A percentile compares a stretch with the other conserved stretches of the same genome.
phyloP scores from a whole-genome alignment of 2,329 filamentous ascomycete genomes.

The Tricladium varicosporioides region DNA sequence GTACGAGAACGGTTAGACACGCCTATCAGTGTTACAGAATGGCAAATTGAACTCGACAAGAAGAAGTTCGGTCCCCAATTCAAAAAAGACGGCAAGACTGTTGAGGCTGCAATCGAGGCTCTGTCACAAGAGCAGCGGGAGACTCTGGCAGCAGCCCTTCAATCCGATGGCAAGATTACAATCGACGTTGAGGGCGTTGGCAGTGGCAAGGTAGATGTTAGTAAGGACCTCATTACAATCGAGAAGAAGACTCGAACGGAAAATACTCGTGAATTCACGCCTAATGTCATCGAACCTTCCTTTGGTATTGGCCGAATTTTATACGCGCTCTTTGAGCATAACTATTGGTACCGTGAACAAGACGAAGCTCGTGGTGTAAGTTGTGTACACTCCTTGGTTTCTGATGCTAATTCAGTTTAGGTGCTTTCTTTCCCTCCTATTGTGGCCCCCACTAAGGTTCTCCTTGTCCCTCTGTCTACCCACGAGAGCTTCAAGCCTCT shows the following conservation, averaged over 20 bases:
- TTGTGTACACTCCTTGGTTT: constrained; percentile 27
- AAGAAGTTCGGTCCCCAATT: constrained; percentile 95
- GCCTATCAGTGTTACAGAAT: constrained; percentile 81
- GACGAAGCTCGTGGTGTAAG: constrained; percentile 85
- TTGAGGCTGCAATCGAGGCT: constrained; percentile 74
- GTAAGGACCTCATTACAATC: constrained; percentile 76
- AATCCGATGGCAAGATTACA: constrained; percentile 70
- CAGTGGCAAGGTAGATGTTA: constrained; percentile 74
- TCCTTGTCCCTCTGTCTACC: constrained; percentile 84
- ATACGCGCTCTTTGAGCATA: constrained; percentile 90
- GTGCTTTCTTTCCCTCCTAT: constrained; percentile 72
- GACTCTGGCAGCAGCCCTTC: constrained; percentile 71
- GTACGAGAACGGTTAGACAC: constrained; percentile 79
- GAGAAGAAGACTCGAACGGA: constrained; percentile 81
- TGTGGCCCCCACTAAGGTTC: constrained; percentile 91
- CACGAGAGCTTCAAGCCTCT: constrained; percentile 80
- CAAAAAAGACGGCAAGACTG: constrained; percentile 88
- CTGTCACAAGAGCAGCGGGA: constrained; percentile 75
- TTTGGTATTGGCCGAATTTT: constrained; percentile 96
- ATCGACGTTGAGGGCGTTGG: constrained; percentile 68
- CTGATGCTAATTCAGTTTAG: constrained; percentile 36
- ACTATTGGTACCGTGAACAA: constrained; percentile 81
- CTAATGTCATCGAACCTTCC: constrained; percentile 95
- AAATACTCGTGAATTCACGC: constrained; percentile 85
- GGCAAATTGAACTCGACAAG: constrained; percentile 83